phyloP scores from a whole-genome alignment of 805 yeast genomes.

The Metschnikowia kofuensis region DNA sequence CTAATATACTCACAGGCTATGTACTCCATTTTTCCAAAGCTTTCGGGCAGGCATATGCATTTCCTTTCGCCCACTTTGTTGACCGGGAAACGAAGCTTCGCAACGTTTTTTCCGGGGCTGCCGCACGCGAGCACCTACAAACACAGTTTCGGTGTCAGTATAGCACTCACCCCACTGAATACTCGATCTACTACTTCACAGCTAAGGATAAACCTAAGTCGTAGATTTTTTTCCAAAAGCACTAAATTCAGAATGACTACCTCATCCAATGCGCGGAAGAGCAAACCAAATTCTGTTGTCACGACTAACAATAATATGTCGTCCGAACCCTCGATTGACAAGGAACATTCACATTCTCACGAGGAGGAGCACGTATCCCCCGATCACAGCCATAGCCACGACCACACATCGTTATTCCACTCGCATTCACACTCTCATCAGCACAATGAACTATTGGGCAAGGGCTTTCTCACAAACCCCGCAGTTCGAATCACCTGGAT shows the following conservation, averaged over 20 bases:
- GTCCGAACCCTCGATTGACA: neutral
- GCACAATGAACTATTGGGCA: conserved; percentile 38
- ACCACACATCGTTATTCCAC: conserved; percentile 20
- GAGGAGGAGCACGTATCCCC: neutral
- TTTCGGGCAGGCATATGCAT: neutral
- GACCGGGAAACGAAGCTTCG: conserved; percentile 1
- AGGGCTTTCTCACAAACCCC: conserved; percentile 52
- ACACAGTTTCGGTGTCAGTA: neutral
- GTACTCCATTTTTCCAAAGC: too few species aligned
- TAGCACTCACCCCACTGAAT: neutral
- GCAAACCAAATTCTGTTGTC: neutral
- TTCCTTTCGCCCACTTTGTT: conserved; percentile 2
- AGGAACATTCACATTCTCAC: conserved; percentile 3
- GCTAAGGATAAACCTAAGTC: neutral
- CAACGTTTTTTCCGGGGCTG: conserved; percentile 4
- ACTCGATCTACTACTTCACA: neutral
- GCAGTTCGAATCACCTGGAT: conserved; percentile 93
- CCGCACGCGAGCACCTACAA: conserved; percentile 1
- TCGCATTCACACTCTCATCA: conserved; percentile 34
- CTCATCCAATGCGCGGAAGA: neutral
- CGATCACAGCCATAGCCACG: conserved; percentile 12
- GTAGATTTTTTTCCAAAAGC: neutral
- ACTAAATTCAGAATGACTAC: neutral
- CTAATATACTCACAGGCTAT: too few species aligned
- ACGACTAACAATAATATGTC: neutral